Evolutionary conservation across 2,329 filamentous ascomycete genomes (phyloP), one percentile per base, ranked within the genome.

Genomic region (Paramyrothecium roridum): DNA sequence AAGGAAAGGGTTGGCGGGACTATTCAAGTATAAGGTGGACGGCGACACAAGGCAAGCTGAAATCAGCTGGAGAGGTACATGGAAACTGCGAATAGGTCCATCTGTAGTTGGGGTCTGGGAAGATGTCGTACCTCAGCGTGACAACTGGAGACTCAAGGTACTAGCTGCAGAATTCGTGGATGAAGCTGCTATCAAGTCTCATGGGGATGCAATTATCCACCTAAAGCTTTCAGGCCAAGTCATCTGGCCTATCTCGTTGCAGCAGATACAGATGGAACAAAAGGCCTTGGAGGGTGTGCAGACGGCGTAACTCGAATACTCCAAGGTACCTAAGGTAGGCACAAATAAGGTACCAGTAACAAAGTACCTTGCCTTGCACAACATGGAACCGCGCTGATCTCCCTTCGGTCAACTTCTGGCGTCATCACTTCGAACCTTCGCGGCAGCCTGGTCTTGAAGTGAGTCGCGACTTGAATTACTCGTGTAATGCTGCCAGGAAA

Each of bases 191-290:
- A 65, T 70, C 55, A 63, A 63, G 55, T 66, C 61, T 59, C 66
- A 68, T 52, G 68, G 59, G 51, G 67, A 72, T 65, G 66, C 67
- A 50, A 66, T 71, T 53, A 57, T 59, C 50, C 52, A 63, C 53
- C 56, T 71, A 49, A 62, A 30, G 61, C 65, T 71, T 58, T 65
- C 60, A 51, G 54, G 43, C 49, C 58, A 60, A 61, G 63, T 66
- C 17, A 64, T 72, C 61, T 64, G 67, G 52, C 65, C 68, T 47
- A 52, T 70, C 54, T 73, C 70, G 52, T 63, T 72, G 53, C 60
- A 63, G 59, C 69, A 71, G 59, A 72, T 72, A 53, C 63, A 33
- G 53, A 61, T 57, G 22, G 65, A 70, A 55, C 63, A 69, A 50
- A 62, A 60, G 21, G 46, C 46, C 30, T 22, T 50, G 48, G 48